Evolutionary conservation across 345 rosid species (phyloP), one percentile per base, ranked within the genome.

Genomic region (Draba incana): DNA sequence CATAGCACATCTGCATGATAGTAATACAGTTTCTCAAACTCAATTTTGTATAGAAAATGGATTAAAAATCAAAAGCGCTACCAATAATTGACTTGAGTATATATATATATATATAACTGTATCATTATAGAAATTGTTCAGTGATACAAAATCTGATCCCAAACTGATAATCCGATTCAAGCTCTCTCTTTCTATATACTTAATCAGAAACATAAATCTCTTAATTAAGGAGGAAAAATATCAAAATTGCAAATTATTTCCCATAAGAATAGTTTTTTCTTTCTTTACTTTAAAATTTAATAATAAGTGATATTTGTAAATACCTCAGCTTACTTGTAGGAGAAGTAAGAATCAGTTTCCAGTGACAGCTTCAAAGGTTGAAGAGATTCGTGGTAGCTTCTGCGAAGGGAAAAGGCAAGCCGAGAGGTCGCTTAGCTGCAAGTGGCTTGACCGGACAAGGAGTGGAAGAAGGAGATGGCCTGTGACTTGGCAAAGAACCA

Each of bases 391-490:
- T 67, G 62, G 78, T 52, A 27, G 67, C 51, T 25, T 69, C 56
- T 44, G 76, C 6, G 10, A 69, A 57, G 4, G 84, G 43, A 43
- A 54, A 67, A 27, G 70, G 39, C 9, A 66, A 61, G 15, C 64
- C 31, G 7, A 74, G 69, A 49, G 79, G 80, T 11, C 63, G 70
- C 60, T 56, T 83, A 64, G 85, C 84, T 30, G 86, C 81, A 57
- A 80, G 48, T 66, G 88, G 86, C 75, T 76, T 86, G 74, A 81
- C 67, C 0, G 82, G 82, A 62, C 77, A 78, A 75, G 53, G 44
- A 44, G 76, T 66, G 11, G 64, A 49, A 14, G 69, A 66, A 13
- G 49, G 23, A 33, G n/a, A 11, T n/a, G 58, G 65, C 35, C 76
- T 20, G 69, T 68, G 49, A 57, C 81, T 43, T 52, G 86, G 71